Evolutionary conservation across 2,329 filamentous ascomycete genomes (phyloP).

Genomic region (Aspergillus udagawae): DNA sequence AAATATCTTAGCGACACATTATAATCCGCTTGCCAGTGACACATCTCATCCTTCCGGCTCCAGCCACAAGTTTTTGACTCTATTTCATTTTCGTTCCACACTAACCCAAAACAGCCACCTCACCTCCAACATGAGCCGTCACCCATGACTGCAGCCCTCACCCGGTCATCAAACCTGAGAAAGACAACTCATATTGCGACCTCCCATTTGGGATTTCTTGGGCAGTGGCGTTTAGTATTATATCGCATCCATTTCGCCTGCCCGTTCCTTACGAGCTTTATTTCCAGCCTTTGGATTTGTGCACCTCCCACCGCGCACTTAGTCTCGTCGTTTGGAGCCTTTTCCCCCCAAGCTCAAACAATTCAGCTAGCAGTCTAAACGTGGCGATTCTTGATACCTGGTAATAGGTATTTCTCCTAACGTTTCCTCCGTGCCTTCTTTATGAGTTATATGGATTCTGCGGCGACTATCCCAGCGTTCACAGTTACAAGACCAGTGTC

Average conservation of each 20-base stretch:
- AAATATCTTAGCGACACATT: background rate
- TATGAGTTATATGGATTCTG: constrained; percentile 12
- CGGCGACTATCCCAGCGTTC: constrained; percentile 17
- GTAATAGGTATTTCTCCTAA: constrained; percentile 37
- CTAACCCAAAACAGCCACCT: constrained; percentile 42
- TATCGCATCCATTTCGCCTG: constrained; percentile 18
- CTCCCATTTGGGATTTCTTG: constrained; percentile 25
- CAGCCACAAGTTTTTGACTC: constrained; percentile 22
- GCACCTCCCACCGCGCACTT: constrained; percentile 24
- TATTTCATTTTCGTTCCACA: constrained; percentile 24
- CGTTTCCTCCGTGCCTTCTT: constrained; percentile 15
- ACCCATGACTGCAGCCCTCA: constrained; percentile 30
- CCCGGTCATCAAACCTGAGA: constrained; percentile 28
- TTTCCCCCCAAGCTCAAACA: constrained; percentile 27
- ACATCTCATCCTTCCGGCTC: constrained; percentile 1
- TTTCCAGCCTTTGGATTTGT: constrained; percentile 21
- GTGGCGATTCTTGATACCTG: constrained; percentile 42
- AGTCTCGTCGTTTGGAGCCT: constrained; percentile 27
- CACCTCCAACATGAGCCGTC: constrained; percentile 39
- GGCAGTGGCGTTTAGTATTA: constrained; percentile 20
- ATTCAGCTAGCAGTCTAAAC: constrained; percentile 34
- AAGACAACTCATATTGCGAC: constrained; percentile 19
- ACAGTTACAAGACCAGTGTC: constrained; percentile 21
- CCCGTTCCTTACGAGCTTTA: constrained; percentile 13
- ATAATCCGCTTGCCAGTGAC: background rate